Evolutionary conservation across 331 rosid species (phyloP), one percentile per base, ranked within the genome.

Genomic region (Quercus phellos): DNA sequence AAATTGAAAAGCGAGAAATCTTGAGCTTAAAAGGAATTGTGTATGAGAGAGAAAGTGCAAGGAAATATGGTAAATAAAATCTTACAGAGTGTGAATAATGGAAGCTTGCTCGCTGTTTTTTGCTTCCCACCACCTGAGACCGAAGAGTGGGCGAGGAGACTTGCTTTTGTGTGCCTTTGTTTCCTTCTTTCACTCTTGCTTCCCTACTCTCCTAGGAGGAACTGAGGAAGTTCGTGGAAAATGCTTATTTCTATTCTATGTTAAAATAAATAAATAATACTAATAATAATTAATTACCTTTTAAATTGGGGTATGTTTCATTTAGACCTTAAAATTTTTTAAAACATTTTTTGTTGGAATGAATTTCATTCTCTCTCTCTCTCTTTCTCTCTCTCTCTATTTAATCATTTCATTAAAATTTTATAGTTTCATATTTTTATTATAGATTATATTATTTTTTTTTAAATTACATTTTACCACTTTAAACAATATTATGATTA

Each of bases 51-150:
- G 26, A 32, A 35, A 26, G 38, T 4, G 1, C 7, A 16, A 78
- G 60, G 9, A 50, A 56, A 63, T 17, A 34, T 5, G 50, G n/a
- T 5, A 7, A 27, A 9, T 5, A 9, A 51, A 75, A 51, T 46
- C 81, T 78, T 78, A 78, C 81, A 56, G 50, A 19, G 56, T 21
- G 43, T 34, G 55, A 50, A 54, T 0, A 53, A 38, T 66, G 24
- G 26, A 77, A 68, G 74, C 24, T 67, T 68, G 58, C 19, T 6
- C 63, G 19, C 34, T 22, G 30, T 29, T 53, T 68, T 77, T 69
- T 68, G 70, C 69, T 55, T 55, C 63, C 51, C 11, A 35, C 46
- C 56, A 22, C 75, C 68, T 68, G 80, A 68, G 59, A 34, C 19
- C 42, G 69, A 24, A 63, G 58, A 55, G 55, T 29, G 56, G 19